Conservation (phyloP, 176 grass and related monocot species). For the Musa schizocarpa region DNA sequence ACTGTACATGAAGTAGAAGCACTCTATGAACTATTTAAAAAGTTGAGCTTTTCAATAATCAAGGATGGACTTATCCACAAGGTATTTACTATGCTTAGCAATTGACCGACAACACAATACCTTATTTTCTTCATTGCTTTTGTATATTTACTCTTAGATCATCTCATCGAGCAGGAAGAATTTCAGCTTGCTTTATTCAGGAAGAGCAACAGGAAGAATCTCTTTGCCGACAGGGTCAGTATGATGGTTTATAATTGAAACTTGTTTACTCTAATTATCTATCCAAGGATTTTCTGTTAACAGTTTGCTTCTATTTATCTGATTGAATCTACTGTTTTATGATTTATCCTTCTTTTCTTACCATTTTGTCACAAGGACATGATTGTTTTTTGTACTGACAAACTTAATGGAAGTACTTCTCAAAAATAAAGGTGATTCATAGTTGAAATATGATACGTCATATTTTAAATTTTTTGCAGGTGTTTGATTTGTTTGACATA, state of each 20-base stretch:
- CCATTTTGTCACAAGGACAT: too few species aligned
- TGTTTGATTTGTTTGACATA: constrained; percentile 48
- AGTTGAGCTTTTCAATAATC: neutral
- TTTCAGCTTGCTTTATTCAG: constrained; percentile 1
- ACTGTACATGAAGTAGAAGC: neutral
- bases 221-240: constrained; percentile 2
- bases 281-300: neutral
- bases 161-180: constrained; percentile 1
- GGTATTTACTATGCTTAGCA: neutral
- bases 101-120: neutral
- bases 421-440: neutral
- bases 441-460: neutral
- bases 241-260: neutral
- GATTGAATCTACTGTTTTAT: neutral
- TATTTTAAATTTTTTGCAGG: constrained; percentile 12
- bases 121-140: neutral
- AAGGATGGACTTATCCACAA: constrained; percentile 3
- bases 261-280: neutral
- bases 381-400: too few species aligned
- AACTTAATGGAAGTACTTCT: neutral
- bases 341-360: too few species aligned
- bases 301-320: neutral
- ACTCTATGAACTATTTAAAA: neutral
- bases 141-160: neutral
- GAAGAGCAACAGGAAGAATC: neutral